Evolutionary conservation across 495 filamentous ascomycete species (phyloP), one percentile per base, ranked within the genome.

Genomic region (Podospora anserina): DNA sequence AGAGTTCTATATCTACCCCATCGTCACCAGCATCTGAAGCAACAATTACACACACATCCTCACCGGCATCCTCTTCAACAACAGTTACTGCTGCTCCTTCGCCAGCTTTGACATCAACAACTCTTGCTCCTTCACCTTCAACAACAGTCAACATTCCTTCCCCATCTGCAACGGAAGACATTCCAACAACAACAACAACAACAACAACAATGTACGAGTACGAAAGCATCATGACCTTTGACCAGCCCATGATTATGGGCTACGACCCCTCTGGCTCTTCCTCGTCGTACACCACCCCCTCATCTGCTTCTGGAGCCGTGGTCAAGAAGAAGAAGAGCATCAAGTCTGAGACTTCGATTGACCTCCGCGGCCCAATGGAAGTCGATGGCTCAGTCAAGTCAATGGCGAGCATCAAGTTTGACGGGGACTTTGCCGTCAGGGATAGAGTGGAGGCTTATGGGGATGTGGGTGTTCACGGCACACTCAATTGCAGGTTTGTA

Each of bases 371-470:
- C 4, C 79, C 79, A 4, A 68, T 81, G 71, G 74, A 81, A 56
- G 74, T 81, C 16, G 73, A 76, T 62, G 79, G 79, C 4, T 79
- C 74, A 1, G 78, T 81, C 72, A 78, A 79, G 70, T 81, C 78
- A 3, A 75, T 75, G 67, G 70, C 74, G 13, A 69, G 71, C 49
- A 67, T 81, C 32, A 67, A 68, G 4, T 70, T 81, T 32, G 53
- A 69, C 16, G 79, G 79, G 15, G 76, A 79, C 69, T 73, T 81
- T 59, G 30, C 54, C 16, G 78, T 81, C 4, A 64, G 68, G 15
- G 79, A 79, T 18, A 64, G 77, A 26, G 76, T 81, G 64, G 79
- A 81, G 70, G 79, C 79, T 27, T 81, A 81, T 63, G 79, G 78
- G 11, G 70, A 76, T 60, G 70, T 81, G 28, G 72, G 73, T 26